phyloP scores from a whole-genome alignment of 306 rosid genomes.

The Crotalaria pallida region DNA sequence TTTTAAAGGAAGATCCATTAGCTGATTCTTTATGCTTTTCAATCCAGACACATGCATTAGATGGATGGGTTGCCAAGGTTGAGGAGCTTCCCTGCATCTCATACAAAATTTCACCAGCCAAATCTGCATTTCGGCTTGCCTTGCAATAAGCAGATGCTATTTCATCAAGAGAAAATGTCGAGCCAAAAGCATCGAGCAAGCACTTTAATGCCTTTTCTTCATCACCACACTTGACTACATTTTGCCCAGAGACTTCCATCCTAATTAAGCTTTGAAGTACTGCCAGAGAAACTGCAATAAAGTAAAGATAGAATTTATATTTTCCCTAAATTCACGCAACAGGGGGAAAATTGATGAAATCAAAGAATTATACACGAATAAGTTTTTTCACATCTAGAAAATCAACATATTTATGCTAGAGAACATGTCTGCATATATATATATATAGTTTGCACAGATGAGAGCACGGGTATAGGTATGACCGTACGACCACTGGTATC shows the following conservation, averaged over 20 bases:
- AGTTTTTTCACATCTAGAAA: background rate
- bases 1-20: conserved; percentile 24
- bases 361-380: background rate
- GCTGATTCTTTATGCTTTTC: conserved; percentile 31
- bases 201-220: conserved; percentile 54
- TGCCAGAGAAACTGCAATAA: background rate
- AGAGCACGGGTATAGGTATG: no score
- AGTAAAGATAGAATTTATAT: background rate
- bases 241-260: conserved; percentile 51
- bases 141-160: conserved; percentile 76
- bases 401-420: background rate
- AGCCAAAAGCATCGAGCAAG: conserved; percentile 69
- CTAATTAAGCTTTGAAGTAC: conserved; percentile 17
- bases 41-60: conserved; percentile 21
- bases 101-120: conserved; percentile 56
- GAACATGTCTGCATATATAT: background rate
- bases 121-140: conserved; percentile 51
- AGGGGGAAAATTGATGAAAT: background rate
- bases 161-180: conserved; percentile 52
- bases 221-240: conserved; percentile 7
- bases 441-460: background rate
- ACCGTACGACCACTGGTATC: no score
- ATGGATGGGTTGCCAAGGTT: conserved; percentile 14
- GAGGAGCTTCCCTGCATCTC: conserved; percentile 42
- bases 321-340: background rate